Percentiles rank a stretch among this genome's conserved stretches.
Conservation (phyloP, 768 basidiomycete genomes). For the Plicaturopsis crispa region DNA sequence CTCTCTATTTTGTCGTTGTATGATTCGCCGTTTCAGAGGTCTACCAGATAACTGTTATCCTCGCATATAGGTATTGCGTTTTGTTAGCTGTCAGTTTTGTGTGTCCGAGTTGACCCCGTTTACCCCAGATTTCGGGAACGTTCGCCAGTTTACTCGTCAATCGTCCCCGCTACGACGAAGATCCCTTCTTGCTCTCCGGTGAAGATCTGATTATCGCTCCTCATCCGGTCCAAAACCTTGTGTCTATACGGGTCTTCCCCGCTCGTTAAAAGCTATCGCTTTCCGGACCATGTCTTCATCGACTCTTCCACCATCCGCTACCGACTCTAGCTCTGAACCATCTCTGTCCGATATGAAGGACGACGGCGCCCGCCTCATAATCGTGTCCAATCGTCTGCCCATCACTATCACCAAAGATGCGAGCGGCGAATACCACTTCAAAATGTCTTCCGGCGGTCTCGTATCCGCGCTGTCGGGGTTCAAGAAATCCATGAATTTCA, state of each 20-base stretch:
- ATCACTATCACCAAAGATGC: constrained; percentile 94
- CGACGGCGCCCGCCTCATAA: constrained; percentile 71
- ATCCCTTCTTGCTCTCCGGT: constrained; percentile 1
- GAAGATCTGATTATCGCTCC: constrained; percentile 23
- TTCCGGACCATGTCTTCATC: constrained; percentile 19
- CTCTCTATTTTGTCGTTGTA: too few species aligned
- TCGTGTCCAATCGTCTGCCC: constrained; percentile 93
- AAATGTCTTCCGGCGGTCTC: constrained; percentile 98
- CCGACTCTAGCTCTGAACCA: constrained; percentile 20
- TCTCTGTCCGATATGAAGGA: constrained; percentile 36
- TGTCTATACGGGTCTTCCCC: too few species aligned
- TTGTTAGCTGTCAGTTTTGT: too few species aligned
- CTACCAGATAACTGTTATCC: too few species aligned
- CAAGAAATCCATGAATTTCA: constrained; percentile 97
- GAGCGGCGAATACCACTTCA: constrained; percentile 91
- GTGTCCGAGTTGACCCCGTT: too few species aligned
- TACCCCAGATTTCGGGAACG: too few species aligned
- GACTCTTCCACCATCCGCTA: constrained; percentile 11
- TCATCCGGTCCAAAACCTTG: constrained; percentile 18
- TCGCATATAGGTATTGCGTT: too few species aligned
- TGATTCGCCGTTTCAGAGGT: too few species aligned
- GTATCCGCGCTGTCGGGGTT: constrained; percentile 95
- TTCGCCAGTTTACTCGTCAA: constrained; percentile 7
- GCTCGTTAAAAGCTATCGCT: too few species aligned
- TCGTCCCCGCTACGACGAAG: not conserved